phyloP scores from a whole-genome alignment of 1,284 basidiomycete genomes.

The Mycena citricolor region DNA sequence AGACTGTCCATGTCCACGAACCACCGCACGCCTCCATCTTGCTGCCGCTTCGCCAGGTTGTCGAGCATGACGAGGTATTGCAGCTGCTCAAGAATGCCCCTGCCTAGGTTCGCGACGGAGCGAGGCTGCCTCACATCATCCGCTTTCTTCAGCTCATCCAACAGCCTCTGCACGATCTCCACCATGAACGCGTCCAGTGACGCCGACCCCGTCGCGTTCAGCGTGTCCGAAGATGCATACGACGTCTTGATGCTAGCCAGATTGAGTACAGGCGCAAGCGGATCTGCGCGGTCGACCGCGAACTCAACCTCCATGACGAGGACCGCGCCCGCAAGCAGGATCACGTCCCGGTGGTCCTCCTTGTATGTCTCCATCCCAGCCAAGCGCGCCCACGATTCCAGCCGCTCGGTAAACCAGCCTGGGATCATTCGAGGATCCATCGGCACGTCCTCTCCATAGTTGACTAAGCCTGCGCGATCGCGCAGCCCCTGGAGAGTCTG shows the following conservation, averaged over 20 bases:
- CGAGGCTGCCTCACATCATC: constrained; percentile 50
- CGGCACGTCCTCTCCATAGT: constrained; percentile 65
- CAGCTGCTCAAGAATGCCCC: constrained; percentile 53
- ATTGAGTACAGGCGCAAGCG: constrained; percentile 39
- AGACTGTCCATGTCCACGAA: constrained; percentile 64
- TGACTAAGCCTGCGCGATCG: constrained; percentile 35
- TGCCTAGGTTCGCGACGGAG: constrained; percentile 48
- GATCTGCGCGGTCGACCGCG: constrained; percentile 40
- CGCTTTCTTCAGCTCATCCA: constrained; percentile 58
- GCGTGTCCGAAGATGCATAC: constrained; percentile 51
- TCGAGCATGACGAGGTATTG: constrained; percentile 72
- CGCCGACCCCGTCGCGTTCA: constrained; percentile 48
- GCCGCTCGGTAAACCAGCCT: constrained; percentile 55
- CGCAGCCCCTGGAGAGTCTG: constrained; percentile 45
- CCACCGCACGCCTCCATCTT: constrained; percentile 69
- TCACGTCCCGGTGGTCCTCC: constrained; percentile 52
- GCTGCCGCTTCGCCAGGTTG: constrained; percentile 48
- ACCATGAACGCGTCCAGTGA: constrained; percentile 64
- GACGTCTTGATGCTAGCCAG: constrained; percentile 66
- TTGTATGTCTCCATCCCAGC: constrained; percentile 74
- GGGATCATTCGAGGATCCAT: constrained; percentile 43
- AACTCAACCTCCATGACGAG: constrained; percentile 76
- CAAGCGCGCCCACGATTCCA: constrained; percentile 58
- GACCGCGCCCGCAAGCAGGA: constrained; percentile 71
- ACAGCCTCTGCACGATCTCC: constrained; percentile 53